These are phyloP conservation scores for Didymella arachidicola DNA, from an alignment of 2,329 filamentous ascomycete genomes.

Conservation along the genomic window DNA sequence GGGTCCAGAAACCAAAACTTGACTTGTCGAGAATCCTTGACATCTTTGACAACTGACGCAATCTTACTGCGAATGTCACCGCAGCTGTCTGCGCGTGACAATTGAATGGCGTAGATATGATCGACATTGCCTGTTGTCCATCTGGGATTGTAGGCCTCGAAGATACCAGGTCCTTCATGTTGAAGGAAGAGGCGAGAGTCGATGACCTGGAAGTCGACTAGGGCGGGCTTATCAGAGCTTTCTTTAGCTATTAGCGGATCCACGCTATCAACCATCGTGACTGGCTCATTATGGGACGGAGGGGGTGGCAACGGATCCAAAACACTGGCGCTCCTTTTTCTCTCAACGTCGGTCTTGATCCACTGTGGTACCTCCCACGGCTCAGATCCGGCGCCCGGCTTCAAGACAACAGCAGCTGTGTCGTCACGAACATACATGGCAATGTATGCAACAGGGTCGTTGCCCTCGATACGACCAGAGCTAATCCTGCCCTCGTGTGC, in stretches of 20 bases:
- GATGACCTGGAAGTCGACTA: conserved; percentile 43
- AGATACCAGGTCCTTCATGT: conserved; percentile 49
- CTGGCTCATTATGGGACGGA: conserved; percentile 14
- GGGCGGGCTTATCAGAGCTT: conserved; percentile 15
- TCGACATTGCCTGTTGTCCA: conserved; percentile 27
- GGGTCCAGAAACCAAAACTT: conserved; percentile 53
- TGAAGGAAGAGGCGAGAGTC: conserved; percentile 44
- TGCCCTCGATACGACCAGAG: conserved; percentile 49
- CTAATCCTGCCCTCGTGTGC: conserved; percentile 58
- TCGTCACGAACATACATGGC: conserved; percentile 65
- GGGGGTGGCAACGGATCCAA: conserved; percentile 26
- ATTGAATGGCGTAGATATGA: conserved; percentile 30
- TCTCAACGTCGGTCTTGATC: conserved; percentile 44
- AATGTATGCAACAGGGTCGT: conserved; percentile 62
- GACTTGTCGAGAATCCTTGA: conserved; percentile 50
- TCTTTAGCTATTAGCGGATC: background rate
- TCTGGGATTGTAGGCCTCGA: conserved; percentile 45
- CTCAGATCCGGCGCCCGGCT: conserved; percentile 55
- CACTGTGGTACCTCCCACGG: conserved; percentile 57
- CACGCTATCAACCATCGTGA: conserved; percentile 15
- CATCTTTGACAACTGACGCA: conserved; percentile 32
- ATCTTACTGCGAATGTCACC: conserved; percentile 45
- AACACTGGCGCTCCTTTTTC: conserved; percentile 27
- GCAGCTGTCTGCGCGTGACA: conserved; percentile 37
- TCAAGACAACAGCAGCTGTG: conserved; percentile 48